A percentile compares a stretch with the other conserved stretches of the same genome.
Evolutionary conservation across 1,139 yeast genomes (phyloP).

Genomic region (Waltiozyma solani): DNA sequence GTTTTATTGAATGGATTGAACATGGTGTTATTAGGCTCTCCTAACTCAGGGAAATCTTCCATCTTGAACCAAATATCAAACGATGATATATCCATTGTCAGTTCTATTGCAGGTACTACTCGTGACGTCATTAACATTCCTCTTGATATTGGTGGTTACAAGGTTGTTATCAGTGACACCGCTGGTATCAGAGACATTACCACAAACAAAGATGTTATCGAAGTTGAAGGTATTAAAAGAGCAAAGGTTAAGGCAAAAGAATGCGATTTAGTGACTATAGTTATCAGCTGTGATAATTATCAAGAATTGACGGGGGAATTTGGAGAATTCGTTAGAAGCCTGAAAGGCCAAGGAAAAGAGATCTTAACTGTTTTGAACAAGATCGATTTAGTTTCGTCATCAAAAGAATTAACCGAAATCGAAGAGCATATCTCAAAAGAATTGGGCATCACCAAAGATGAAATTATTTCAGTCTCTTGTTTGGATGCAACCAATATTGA

Average conservation of each 20-base stretch:
- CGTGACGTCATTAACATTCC: constrained; percentile 82
- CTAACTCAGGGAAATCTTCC: constrained; percentile 95
- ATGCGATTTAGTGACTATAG: constrained; percentile 53
- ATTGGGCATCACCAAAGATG: constrained; percentile 20
- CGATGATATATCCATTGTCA: constrained; percentile 85
- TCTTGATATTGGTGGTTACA: constrained; percentile 74
- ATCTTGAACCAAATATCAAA: constrained; percentile 63
- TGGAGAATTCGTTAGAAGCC: constrained; percentile 25
- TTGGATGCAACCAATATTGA: constrained; percentile 44
- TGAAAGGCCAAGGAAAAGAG: constrained; percentile 21
- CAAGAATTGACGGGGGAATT: constrained; percentile 23
- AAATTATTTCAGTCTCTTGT: constrained; percentile 54
- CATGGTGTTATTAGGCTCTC: constrained; percentile 75
- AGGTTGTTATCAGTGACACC: constrained; percentile 80
- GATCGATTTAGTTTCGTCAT: constrained; percentile 39
- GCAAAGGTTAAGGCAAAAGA: constrained; percentile 49
- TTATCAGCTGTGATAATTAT: constrained; percentile 28
- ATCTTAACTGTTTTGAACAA: constrained; percentile 47
- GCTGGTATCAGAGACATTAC: constrained; percentile 72
- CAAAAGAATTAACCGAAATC: constrained; percentile 16
- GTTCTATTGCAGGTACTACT: constrained; percentile 90
- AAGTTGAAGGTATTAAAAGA: constrained; percentile 71
- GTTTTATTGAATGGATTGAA: constrained; percentile 66
- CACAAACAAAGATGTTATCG: constrained; percentile 45
- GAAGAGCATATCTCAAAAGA: constrained; percentile 16